Percentiles rank a stretch among this genome's conserved stretches.
Conservation (phyloP, 768 basidiomycete species). For the Lentinula lateritia region DNA sequence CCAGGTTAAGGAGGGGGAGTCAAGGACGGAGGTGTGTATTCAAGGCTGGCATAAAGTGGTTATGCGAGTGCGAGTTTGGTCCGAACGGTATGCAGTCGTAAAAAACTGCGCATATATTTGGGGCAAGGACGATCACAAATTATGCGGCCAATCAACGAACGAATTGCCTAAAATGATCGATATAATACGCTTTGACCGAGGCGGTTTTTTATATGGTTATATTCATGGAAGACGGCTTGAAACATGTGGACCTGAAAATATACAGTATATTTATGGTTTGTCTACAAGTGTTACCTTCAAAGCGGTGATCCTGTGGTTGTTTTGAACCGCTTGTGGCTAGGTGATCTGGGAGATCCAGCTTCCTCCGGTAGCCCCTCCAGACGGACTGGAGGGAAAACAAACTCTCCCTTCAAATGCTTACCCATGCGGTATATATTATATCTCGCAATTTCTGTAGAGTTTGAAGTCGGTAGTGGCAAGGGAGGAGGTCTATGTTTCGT, state of each 20-base stretch:
- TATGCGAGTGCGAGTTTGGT: constrained; percentile 12
- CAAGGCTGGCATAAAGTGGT: constrained; percentile 42
- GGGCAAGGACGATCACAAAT: too few species aligned
- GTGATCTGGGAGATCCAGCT: neutral
- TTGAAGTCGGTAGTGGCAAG: constrained; percentile 22
- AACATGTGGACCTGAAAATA: neutral
- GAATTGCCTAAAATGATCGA: neutral
- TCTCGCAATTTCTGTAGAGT: constrained; percentile 27
- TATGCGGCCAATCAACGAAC: neutral
- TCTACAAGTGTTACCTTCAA: neutral
- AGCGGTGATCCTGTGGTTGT: neutral
- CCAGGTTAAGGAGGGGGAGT: constrained; percentile 45
- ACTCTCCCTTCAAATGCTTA: constrained; percentile 34
- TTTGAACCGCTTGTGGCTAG: constrained; percentile 5
- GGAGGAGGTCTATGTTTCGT: constrained; percentile 20
- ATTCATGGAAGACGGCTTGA: too few species aligned
- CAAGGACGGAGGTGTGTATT: constrained; percentile 47
- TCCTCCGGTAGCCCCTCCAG: neutral
- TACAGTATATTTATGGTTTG: neutral
- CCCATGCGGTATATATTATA: constrained; percentile 31
- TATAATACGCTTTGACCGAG: neutral
- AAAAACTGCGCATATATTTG: too few species aligned
- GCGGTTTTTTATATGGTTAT: too few species aligned
- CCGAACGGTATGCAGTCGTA: neutral
- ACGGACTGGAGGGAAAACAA: constrained; percentile 34